These are phyloP conservation scores for Secale cereale DNA, from an alignment of 176 grass and related monocot species.

Conservation along the genomic window DNA sequence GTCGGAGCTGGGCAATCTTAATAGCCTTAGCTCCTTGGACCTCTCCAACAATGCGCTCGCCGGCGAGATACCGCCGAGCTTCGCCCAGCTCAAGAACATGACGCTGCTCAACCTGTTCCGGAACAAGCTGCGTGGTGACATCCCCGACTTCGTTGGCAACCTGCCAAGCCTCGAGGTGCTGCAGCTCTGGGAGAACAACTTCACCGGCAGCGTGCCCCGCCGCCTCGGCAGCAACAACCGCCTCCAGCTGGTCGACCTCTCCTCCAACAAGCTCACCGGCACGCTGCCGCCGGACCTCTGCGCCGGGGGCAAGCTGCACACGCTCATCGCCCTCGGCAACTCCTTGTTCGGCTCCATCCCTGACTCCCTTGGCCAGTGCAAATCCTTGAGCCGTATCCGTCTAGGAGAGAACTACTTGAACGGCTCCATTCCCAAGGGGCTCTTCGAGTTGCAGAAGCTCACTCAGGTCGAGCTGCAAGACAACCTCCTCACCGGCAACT, in stretches of 20 bases:
- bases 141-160: constrained; percentile 82
- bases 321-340: constrained; percentile 74
- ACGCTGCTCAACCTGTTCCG: constrained; percentile 66
- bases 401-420: constrained; percentile 80
- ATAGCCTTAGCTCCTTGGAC: constrained; percentile 56
- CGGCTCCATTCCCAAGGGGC: constrained; percentile 55
- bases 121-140: constrained; percentile 67
- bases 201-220: constrained; percentile 78
- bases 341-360: constrained; percentile 64
- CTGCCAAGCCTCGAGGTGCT: constrained; percentile 90
- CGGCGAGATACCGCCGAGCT: constrained; percentile 80
- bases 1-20: constrained; percentile 43
- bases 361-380: constrained; percentile 55
- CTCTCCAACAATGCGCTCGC: constrained; percentile 64
- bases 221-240: constrained; percentile 57
- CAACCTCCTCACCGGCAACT: constrained; percentile 74
- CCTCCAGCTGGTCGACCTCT: constrained; percentile 63
- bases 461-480: constrained; percentile 95
- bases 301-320: constrained; percentile 45
- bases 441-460: constrained; percentile 58
- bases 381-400: constrained; percentile 49
- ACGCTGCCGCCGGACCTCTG: constrained; percentile 70
- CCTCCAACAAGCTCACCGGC: constrained; percentile 69
- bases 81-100: constrained; percentile 77
- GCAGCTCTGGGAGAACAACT: constrained; percentile 99